phyloP scores from a whole-genome alignment of 176 grass and related monocot genomes.

The Bothriochloa decipiens region DNA sequence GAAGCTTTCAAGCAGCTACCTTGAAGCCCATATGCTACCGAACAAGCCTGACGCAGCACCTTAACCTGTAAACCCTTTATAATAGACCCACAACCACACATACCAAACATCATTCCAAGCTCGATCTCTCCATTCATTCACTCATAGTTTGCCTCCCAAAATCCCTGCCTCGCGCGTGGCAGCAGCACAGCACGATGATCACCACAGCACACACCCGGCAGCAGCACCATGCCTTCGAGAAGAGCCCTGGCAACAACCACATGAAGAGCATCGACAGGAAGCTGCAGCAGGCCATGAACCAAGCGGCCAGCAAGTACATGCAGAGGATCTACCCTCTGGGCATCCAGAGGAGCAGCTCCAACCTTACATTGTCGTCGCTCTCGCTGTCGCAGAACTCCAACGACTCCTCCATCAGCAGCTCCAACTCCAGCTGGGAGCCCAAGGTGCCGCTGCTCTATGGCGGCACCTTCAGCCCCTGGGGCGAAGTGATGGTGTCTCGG shows the following conservation, averaged over 20 bases:
- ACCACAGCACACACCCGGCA: slow-evolving; percentile 65
- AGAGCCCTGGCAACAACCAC: slow-evolving; percentile 46
- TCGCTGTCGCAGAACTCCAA: slow-evolving; percentile 97
- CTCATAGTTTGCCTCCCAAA: slow-evolving; percentile 40
- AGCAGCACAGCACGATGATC: slow-evolving; percentile 44
- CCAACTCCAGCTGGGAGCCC: slow-evolving; percentile 87
- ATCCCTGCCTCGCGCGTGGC: neutral
- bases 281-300: slow-evolving; percentile 58
- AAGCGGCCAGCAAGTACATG: slow-evolving; percentile 57
- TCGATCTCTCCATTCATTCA: neutral
- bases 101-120: slow-evolving; percentile 37
- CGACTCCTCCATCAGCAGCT: slow-evolving; percentile 92
- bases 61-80: slow-evolving; percentile 55
- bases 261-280: slow-evolving; percentile 60
- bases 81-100: slow-evolving; percentile 47
- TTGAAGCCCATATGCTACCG: slow-evolving; percentile 89
- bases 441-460: slow-evolving; percentile 74
- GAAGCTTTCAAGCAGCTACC: slow-evolving; percentile 95
- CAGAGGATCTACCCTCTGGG: slow-evolving; percentile 70
- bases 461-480: slow-evolving; percentile 67
- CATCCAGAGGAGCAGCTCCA: slow-evolving; percentile 78
- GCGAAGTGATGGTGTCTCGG: slow-evolving; percentile 43
- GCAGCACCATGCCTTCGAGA: slow-evolving; percentile 68
- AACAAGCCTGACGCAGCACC: slow-evolving; percentile 73
- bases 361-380: slow-evolving; percentile 83